Conservation (phyloP, 352 stramenopile genomes). For the Sclerospora graminicola region DNA sequence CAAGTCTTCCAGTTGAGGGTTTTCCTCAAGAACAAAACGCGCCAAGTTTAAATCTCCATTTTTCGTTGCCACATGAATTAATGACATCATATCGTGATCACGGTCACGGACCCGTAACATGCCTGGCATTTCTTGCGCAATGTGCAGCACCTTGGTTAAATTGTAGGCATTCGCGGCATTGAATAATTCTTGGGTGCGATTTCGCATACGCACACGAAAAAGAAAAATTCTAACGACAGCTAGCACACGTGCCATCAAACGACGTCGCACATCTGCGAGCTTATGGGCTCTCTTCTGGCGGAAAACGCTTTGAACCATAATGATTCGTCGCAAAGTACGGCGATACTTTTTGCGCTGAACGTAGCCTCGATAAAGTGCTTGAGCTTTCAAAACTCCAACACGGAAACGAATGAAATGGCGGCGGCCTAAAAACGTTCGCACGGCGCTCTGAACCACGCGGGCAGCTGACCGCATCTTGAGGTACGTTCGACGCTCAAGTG, state of each 20-base stretch:
- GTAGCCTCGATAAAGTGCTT: slow-evolving; percentile 53
- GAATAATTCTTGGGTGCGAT: slow-evolving; percentile 71
- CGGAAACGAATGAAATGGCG: slow-evolving; percentile 53
- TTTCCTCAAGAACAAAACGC: slow-evolving; percentile 76
- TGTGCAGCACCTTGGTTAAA: slow-evolving; percentile 67
- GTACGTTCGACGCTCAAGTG: slow-evolving; percentile 40
- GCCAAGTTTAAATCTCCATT: slow-evolving; percentile 79
- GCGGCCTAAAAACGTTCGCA: slow-evolving; percentile 61
- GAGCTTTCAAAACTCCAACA: slow-evolving; percentile 52
- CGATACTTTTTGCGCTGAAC: slow-evolving; percentile 59
- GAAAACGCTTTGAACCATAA: slow-evolving; percentile 70
- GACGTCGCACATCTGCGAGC: slow-evolving; percentile 35
- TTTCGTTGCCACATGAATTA: slow-evolving; percentile 84
- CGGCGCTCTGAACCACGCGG: slow-evolving; percentile 54
- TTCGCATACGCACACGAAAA: slow-evolving; percentile 71
- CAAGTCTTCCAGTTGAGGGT: slow-evolving; percentile 71
- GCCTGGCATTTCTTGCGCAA: slow-evolving; percentile 69
- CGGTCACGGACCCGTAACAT: slow-evolving; percentile 76
- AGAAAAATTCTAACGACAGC: slow-evolving; percentile 66
- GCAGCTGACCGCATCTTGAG: slow-evolving; percentile 38
- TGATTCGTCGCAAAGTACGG: slow-evolving; percentile 27
- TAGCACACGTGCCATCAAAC: slow-evolving; percentile 58
- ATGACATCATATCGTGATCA: slow-evolving; percentile 70
- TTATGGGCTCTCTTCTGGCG: slow-evolving; percentile 49
- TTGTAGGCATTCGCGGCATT: slow-evolving; percentile 66